Percentiles rank a stretch among this genome's conserved stretches.
phyloP scores from a whole-genome alignment of 2,329 filamentous ascomycete genomes.

The Trichophyton schoenleinii region DNA sequence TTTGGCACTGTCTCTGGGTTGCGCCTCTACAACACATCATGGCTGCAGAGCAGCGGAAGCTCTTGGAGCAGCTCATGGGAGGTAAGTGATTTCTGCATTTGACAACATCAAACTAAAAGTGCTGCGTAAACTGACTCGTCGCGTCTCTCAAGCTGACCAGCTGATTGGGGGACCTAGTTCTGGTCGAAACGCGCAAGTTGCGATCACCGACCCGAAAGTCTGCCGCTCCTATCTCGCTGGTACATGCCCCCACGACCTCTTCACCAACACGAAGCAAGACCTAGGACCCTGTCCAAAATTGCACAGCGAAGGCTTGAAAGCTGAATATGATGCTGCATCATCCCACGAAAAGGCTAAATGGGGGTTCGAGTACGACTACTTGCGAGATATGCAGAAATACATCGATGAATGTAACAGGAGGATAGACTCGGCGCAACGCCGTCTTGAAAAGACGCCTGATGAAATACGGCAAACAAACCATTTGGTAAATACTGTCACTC shows the following conservation, averaged over 20 bases:
- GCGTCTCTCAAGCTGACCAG: slow-evolving; percentile 37
- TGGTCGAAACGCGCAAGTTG: slow-evolving; percentile 66
- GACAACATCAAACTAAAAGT: background rate
- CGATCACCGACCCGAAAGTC: slow-evolving; percentile 82
- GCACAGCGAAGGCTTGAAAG: slow-evolving; percentile 76
- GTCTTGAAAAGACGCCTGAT: slow-evolving; percentile 93
- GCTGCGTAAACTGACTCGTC: slow-evolving; percentile 16
- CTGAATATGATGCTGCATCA: slow-evolving; percentile 69
- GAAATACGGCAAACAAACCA: slow-evolving; percentile 93
- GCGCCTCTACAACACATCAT: slow-evolving; percentile 37
- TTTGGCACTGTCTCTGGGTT: background rate
- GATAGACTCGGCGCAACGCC: slow-evolving; percentile 78
- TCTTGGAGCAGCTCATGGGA: slow-evolving; percentile 85
- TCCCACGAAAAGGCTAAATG: slow-evolving; percentile 60
- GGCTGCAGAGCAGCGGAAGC: slow-evolving; percentile 95
- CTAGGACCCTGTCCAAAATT: slow-evolving; percentile 78
- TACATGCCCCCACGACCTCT: slow-evolving; percentile 94
- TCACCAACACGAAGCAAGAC: slow-evolving; percentile 99
- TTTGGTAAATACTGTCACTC: slow-evolving; percentile 38
- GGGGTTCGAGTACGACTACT: slow-evolving; percentile 93
- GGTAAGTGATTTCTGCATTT: slow-evolving; percentile 20
- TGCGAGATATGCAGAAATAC: slow-evolving; percentile 90
- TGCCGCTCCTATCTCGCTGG: slow-evolving; percentile 90
- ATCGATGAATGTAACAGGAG: slow-evolving; percentile 92
- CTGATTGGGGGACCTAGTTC: slow-evolving; percentile 67